Conservation (phyloP, 2,329 filamentous ascomycete genomes). For the Phoma sp. region DNA sequence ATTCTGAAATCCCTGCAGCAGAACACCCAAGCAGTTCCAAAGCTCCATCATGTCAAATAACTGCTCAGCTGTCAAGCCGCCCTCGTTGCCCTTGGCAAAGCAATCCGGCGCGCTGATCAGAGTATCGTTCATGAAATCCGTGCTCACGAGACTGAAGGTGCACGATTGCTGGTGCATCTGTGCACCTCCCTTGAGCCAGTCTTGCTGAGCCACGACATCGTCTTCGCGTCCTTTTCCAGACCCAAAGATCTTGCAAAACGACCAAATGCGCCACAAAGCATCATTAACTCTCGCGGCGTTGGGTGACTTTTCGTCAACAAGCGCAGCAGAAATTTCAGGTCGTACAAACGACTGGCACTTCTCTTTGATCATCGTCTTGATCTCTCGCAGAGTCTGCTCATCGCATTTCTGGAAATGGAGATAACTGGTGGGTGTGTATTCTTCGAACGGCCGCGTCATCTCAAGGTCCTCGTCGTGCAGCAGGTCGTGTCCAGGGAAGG, state of each 20-base stretch:
- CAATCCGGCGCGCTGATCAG: slow-evolving; percentile 62
- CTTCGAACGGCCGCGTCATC: slow-evolving; percentile 55
- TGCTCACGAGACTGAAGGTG: slow-evolving; percentile 56
- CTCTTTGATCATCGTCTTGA: slow-evolving; percentile 63
- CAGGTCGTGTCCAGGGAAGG: slow-evolving; percentile 57
- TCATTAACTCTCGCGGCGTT: slow-evolving; percentile 63
- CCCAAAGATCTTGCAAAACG: slow-evolving; percentile 69
- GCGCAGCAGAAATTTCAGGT: slow-evolving; percentile 61
- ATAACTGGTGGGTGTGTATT: slow-evolving; percentile 62
- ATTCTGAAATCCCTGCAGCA: slow-evolving; percentile 63
- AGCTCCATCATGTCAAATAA: slow-evolving; percentile 70
- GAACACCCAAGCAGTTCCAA: slow-evolving; percentile 65
- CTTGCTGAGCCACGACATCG: slow-evolving; percentile 65
- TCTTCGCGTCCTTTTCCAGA: slow-evolving; percentile 63
- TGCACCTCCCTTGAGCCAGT: slow-evolving; percentile 66
- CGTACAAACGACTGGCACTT: slow-evolving; percentile 63
- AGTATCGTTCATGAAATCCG: slow-evolving; percentile 60
- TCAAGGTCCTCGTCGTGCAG: slow-evolving; percentile 50
- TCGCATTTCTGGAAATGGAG: slow-evolving; percentile 60
- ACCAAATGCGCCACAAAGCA: slow-evolving; percentile 71
- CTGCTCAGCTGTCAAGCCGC: slow-evolving; percentile 61
- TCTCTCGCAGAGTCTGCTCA: slow-evolving; percentile 58
- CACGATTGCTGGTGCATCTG: slow-evolving; percentile 57
- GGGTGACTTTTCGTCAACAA: slow-evolving; percentile 55
- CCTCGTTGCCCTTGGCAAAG: slow-evolving; percentile 64